These are phyloP conservation scores for Globisporangium perplexum DNA, from an alignment of 352 stramenopile species.

Conservation along the genomic window DNA sequence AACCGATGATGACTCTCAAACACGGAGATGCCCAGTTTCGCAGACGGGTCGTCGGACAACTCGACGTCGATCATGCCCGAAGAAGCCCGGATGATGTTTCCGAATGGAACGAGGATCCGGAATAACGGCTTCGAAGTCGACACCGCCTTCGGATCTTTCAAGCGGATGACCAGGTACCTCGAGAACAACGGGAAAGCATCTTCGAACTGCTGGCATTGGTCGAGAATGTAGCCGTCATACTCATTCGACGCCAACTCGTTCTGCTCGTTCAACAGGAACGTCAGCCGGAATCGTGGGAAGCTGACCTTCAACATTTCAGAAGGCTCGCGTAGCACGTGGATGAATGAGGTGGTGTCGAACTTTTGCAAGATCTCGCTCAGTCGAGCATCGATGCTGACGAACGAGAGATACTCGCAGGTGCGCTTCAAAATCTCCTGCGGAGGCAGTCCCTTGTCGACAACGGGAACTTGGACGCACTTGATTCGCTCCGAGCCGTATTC, in stretches of 20 bases:
- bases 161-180: conserved; percentile 29
- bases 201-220: conserved; percentile 27
- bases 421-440: conserved; percentile 13
- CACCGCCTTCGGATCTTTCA: conserved; percentile 10
- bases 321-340: conserved; percentile 23
- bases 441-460: conserved; percentile 14
- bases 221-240: conserved; percentile 35
- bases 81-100: conserved; percentile 10
- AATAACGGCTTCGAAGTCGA: conserved; percentile 13
- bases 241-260: conserved; percentile 23
- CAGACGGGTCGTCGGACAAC: conserved; percentile 5
- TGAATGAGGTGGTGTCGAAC: conserved; percentile 30
- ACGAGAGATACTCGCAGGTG: conserved; percentile 15
- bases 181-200: conserved; percentile 31
- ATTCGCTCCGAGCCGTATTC: conserved; percentile 4
- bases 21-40: conserved; percentile 15
- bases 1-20: conserved; percentile 32
- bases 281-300: conserved; percentile 35
- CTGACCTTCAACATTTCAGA: conserved; percentile 23
- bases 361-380: conserved; percentile 25
- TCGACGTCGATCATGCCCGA: conserved; percentile 19
- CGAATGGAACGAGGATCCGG: conserved; percentile 31
- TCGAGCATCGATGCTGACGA: conserved; percentile 14
- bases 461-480: conserved; percentile 29
- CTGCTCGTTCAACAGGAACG: conserved; percentile 19